Percentiles rank a stretch among this genome's conserved stretches.
phyloP scores from a whole-genome alignment of 768 basidiomycete species.

The Sutorius australiensis region DNA sequence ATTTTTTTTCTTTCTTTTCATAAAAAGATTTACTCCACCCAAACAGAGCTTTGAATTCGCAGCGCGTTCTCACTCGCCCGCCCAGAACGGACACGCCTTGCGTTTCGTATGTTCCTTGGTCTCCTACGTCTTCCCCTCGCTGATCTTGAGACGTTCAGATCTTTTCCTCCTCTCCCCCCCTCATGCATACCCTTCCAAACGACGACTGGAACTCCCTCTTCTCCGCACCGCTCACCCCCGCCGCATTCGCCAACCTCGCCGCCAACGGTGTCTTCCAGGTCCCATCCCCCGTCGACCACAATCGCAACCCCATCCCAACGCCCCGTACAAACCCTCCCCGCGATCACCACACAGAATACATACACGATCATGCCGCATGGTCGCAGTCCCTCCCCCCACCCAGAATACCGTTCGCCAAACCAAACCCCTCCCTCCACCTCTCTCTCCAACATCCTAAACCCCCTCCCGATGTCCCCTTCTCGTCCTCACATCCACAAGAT shows the following conservation, averaged over 20 bases:
- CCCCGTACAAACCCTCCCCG: constrained; percentile 15
- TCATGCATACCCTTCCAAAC: constrained; percentile 24
- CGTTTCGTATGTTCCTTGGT: neutral
- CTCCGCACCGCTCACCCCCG: constrained; percentile 57
- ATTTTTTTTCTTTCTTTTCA: constrained; percentile 5
- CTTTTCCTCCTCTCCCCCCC: neutral
- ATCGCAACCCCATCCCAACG: constrained; percentile 24
- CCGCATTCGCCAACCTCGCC: constrained; percentile 57
- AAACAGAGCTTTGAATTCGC: constrained; percentile 1
- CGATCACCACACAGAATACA: constrained; percentile 15
- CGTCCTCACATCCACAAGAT: constrained; percentile 10
- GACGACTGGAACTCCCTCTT: constrained; percentile 58
- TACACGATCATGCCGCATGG: constrained; percentile 28
- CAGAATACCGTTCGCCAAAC: constrained; percentile 31
- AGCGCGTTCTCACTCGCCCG: constrained; percentile 1
- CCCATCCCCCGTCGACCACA: constrained; percentile 25
- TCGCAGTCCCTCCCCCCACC: constrained; percentile 17
- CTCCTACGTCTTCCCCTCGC: neutral
- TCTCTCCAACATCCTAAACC: constrained; percentile 23
- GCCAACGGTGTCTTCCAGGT: constrained; percentile 54
- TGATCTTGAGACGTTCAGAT: neutral
- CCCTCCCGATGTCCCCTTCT: constrained; percentile 13
- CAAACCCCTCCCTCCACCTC: constrained; percentile 23
- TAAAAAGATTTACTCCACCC: constrained; percentile 15
- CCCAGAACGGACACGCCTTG: constrained; percentile 1